Base-by-base conservation (phyloP, 495 filamentous ascomycete genomes). In the Lophiostoma macrostomum region DNA sequence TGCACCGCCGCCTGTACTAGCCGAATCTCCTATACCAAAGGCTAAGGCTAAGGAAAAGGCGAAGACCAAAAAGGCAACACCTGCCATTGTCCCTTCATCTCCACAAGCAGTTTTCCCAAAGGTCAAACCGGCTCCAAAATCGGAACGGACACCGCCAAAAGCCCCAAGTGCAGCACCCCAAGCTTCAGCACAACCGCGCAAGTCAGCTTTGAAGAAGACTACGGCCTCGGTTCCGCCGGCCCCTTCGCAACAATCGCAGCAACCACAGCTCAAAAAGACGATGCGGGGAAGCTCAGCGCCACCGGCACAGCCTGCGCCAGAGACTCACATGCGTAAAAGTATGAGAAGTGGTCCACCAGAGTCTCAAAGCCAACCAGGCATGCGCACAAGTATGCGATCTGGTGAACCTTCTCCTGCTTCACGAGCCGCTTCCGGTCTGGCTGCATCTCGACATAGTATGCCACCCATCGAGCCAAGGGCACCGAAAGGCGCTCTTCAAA, bases 331-430 rank as follows among this genome's bases (percentile, higher is more conserved):
- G 60, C 25, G 44, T 8, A 57, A 55, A 25, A 50, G 36, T 18
- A 60, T 68, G 62, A 56, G 74, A 55, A 32, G 22, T 12, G 27
- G 16, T 14, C 14, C 32, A n/a, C 25, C 40, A 10, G 13, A 24
- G 30, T 24, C 16, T 20, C 37, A 6, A 18, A 36, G 28, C 27
- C 50, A 63, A 14, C 52, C 67, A 6, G 65, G 72, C 66, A 74
- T 64, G 71, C 74, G 28, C 64, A 73, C 40, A 24, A 65, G 67
- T 14, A 63, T 69, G 63, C 60, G 75, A 53, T 60, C 47, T 29
- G 64, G 54, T 11, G 65, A 50, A 12, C 48, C 62, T 11, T 69
- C 76, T 60, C 58, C 47, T 28, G 74, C 77, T 16, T 69, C 76
- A 55, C 67, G 74, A 14, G 58, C 54, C 14, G 61, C 64, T 27